phyloP scores from a whole-genome alignment of 129 eudicot genomes.

The Centella asiatica region DNA sequence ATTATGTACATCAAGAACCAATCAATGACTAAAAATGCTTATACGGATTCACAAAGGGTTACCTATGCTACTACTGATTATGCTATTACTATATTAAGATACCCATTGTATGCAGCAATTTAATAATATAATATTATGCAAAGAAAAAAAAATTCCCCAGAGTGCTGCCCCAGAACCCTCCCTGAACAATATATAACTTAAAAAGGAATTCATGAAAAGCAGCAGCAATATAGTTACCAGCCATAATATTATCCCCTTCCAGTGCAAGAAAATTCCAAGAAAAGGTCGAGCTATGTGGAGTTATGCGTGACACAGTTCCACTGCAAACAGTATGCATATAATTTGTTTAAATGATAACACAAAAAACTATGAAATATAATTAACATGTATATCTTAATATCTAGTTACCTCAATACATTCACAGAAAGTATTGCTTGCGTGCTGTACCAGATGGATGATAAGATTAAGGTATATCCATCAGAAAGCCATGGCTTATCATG shows the following conservation, averaged over 20 bases:
- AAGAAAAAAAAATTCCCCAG: no score
- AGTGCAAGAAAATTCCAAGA: slow-evolving; percentile 83
- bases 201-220: background rate
- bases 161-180: no score
- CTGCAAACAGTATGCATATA: slow-evolving; percentile 35
- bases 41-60: no score
- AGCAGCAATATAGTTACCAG: slow-evolving; percentile 40
- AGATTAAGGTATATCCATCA: slow-evolving; percentile 76
- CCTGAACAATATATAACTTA: background rate
- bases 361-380: background rate
- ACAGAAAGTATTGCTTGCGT: slow-evolving; percentile 67
- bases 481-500: slow-evolving; percentile 83
- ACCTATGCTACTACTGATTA: no score
- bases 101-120: no score
- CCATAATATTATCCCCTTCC: slow-evolving; percentile 66
- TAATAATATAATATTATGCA: no score
- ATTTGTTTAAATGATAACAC: background rate
- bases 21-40: no score
- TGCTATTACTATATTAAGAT: no score
- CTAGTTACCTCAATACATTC: slow-evolving; percentile 55
- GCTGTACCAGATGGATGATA: slow-evolving; percentile 88
- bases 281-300: slow-evolving; percentile 54
- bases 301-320: slow-evolving; percentile 70
- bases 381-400: background rate
- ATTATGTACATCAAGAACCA: no score